A percentile compares a stretch with the other conserved stretches of the same genome.
phyloP scores from a whole-genome alignment of 1,284 basidiomycete species.

The Trichosporon ovoides region DNA sequence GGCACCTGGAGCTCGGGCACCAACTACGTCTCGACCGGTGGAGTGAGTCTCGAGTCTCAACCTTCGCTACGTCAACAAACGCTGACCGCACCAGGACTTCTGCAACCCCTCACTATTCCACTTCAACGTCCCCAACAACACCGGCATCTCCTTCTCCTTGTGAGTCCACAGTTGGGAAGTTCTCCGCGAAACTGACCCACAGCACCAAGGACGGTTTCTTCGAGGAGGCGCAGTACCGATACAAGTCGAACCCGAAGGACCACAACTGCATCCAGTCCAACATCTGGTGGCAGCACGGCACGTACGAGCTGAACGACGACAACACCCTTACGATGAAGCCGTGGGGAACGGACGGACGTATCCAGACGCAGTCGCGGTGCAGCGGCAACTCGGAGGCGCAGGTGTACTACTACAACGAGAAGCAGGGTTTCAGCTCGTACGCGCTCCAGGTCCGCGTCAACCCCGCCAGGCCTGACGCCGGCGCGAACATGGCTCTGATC shows the following conservation, averaged over 20 bases:
- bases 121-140: slow-evolving; percentile 73
- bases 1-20: slow-evolving; percentile 85
- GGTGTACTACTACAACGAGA: slow-evolving; percentile 69
- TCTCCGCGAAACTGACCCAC: too few species aligned
- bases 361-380: slow-evolving; percentile 87
- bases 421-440: slow-evolving; percentile 33
- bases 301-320: slow-evolving; percentile 61
- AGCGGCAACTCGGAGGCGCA: slow-evolving; percentile 77
- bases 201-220: slow-evolving; percentile 66
- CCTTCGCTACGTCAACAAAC: too few species aligned
- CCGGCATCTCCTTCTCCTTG: slow-evolving; percentile 84
- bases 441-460: slow-evolving; percentile 1
- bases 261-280: slow-evolving; percentile 62
- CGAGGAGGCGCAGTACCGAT: slow-evolving; percentile 82
- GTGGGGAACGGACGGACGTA: slow-evolving; percentile 69
- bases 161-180: slow-evolving; percentile 56
- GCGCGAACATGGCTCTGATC: slow-evolving; percentile 1
- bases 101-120: slow-evolving; percentile 71
- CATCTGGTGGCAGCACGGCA: slow-evolving; percentile 81
- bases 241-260: slow-evolving; percentile 62
- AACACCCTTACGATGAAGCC: slow-evolving; percentile 69
- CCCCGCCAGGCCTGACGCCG: background rate
- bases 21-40: slow-evolving; percentile 67
- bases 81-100: slow-evolving; percentile 58
- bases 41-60: slow-evolving; percentile 57